Evolutionary conservation across 2,329 filamentous ascomycete genomes (phyloP), one percentile per base, ranked within the genome.

Genomic region (Zasmidium angulare): DNA sequence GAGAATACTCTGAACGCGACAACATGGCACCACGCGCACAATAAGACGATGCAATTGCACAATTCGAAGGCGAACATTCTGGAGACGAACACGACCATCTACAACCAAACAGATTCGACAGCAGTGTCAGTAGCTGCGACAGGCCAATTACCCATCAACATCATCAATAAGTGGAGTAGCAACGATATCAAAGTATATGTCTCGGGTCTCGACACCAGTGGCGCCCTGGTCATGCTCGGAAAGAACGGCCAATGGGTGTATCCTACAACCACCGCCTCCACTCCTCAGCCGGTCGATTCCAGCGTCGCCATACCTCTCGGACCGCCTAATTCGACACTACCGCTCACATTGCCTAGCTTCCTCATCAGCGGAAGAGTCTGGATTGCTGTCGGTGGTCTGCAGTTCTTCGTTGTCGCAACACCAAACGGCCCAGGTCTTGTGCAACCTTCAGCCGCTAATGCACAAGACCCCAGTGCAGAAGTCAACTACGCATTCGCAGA

Each of bases 361-460:
- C 68, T 81, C 50, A 66, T 63, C 47, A 75, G 76, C 2, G 79
- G 75, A 0, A 76, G 80, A 3, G 67, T 82, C 24, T 82, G 80
- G 74, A 79, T 81, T 59, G 72, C 77, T 12, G 75, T 77, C 23
- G 77, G 77, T 2, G 63, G 73, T 1, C 70, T 81, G 20, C 61
- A 71, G 4, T 82, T 82, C 59, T 79, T 71, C 65, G 76, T 78
- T 50, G 76, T 81, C 17, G 63, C 62, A 1, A 71, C 67, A 1
- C 70, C 64, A 3, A 66, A 69, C 24, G 76, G 76, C 21, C 66
- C 64, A 6, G 65, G 67, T 21, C 68, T 84, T 1, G 81, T 84
- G 11, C 79, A 83, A 63, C 82, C 82, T 0, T 78, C 82, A 0
- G 75, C 77, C 10, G 75, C 72, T 17, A 72, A 71, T 31, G 57